These are phyloP conservation scores for Sclerotinia spermophila DNA, from an alignment of 2,329 filamentous ascomycete species.

Conservation along the genomic window DNA sequence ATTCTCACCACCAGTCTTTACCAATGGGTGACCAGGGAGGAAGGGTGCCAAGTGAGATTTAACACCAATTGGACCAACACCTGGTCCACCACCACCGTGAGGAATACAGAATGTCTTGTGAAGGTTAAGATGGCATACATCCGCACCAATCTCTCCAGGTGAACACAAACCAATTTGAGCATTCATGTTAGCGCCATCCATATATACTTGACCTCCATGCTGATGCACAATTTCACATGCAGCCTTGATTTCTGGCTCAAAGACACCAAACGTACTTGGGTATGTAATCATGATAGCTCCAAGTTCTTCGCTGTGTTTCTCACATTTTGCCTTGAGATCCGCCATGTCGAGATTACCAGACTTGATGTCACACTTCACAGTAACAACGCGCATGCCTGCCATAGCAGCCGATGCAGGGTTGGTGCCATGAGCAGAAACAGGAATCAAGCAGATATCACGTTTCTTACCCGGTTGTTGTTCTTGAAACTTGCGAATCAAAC, in stretches of 20 bases:
- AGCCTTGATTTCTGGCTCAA: slow-evolving; percentile 83
- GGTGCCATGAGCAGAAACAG: slow-evolving; percentile 91
- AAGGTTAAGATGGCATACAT: slow-evolving; percentile 94
- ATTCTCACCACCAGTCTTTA: slow-evolving; percentile 52
- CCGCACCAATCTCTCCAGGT: slow-evolving; percentile 89
- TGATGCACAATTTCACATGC: slow-evolving; percentile 82
- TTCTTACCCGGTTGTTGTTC: slow-evolving; percentile 64
- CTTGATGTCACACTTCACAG: slow-evolving; percentile 82
- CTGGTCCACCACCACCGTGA: slow-evolving; percentile 89
- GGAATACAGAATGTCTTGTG: slow-evolving; percentile 99
- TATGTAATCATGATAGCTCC: slow-evolving; percentile 97
- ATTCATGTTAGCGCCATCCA: slow-evolving; percentile 99
- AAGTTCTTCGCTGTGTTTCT: slow-evolving; percentile 80
- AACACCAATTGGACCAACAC: slow-evolving; percentile 90
- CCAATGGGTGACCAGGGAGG: slow-evolving; percentile 65
- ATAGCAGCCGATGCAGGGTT: slow-evolving; percentile 94
- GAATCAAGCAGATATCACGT: slow-evolving; percentile 90
- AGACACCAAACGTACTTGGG: slow-evolving; percentile 91
- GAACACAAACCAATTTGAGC: slow-evolving; percentile 95
- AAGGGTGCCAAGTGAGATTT: slow-evolving; percentile 74
- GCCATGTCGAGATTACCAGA: slow-evolving; percentile 87
- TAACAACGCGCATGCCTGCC: slow-evolving; percentile 91
- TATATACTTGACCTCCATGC: slow-evolving; percentile 91
- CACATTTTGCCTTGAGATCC: slow-evolving; percentile 83
- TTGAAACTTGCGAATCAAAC: slow-evolving; percentile 81